Percentiles rank a stretch among this genome's conserved stretches.
Conservation (phyloP, 805 yeast genomes). For the Starmerella potacharoeniae region DNA sequence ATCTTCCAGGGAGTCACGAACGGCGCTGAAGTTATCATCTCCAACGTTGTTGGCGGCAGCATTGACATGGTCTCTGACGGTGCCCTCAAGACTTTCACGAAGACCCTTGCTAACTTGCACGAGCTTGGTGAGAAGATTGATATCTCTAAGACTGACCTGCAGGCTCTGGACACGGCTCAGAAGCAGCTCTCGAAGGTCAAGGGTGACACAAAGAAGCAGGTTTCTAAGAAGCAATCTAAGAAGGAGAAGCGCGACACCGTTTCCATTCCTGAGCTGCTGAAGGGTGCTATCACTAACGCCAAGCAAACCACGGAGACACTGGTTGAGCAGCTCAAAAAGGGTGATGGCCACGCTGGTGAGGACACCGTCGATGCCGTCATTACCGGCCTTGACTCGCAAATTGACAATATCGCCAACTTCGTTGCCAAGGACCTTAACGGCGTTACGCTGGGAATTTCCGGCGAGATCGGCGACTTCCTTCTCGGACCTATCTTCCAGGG, state of each 20-base stretch:
- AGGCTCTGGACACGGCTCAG: constrained; percentile 16
- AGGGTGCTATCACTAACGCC: constrained; percentile 20
- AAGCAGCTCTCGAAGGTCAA: constrained; percentile 14
- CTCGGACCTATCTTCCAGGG: constrained; percentile 26
- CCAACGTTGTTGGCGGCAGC: constrained; percentile 23
- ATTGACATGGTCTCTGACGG: constrained; percentile 26
- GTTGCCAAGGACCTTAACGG: constrained; percentile 13
- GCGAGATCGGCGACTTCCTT: constrained; percentile 22
- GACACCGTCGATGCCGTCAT: constrained; percentile 21
- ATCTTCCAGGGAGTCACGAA: constrained; percentile 26
- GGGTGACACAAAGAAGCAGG: neutral
- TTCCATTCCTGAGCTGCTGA: neutral
- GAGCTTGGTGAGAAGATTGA: constrained; percentile 19
- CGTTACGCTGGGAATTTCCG: constrained; percentile 23
- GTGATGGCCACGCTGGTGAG: constrained; percentile 22
- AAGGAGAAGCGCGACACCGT: constrained; percentile 10
- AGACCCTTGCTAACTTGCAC: constrained; percentile 19
- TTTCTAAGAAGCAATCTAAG: neutral
- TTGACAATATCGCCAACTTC: constrained; percentile 25
- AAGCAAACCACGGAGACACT: constrained; percentile 20
- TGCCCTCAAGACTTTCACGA: constrained; percentile 18
- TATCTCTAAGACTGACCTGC: constrained; percentile 4
- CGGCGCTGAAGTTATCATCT: constrained; percentile 27
- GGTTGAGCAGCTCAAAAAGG: constrained; percentile 12
- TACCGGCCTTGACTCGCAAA: constrained; percentile 29